These are phyloP conservation scores for Pseudotulostoma volvatum DNA, from an alignment of 495 filamentous ascomycete genomes.

Conservation along the genomic window DNA sequence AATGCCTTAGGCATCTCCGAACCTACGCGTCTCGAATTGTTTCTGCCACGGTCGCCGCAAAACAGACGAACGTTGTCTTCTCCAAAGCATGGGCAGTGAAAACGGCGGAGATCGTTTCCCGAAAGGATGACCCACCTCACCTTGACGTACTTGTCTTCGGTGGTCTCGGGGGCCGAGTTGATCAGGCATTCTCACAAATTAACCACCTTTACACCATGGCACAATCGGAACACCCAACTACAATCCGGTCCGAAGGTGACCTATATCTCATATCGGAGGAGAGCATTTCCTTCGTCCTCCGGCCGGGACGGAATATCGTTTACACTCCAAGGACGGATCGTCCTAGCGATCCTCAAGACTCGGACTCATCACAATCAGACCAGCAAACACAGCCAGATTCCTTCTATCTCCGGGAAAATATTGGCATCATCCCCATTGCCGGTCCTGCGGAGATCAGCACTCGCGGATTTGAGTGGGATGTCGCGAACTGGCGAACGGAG, in stretches of 20 bases:
- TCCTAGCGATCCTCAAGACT: constrained; percentile 1
- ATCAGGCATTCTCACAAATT: constrained; percentile 78
- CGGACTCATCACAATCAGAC: constrained; percentile 3
- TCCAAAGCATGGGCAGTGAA: not conserved
- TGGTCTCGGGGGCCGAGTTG: constrained; percentile 73
- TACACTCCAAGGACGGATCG: constrained; percentile 34
- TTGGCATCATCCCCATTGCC: constrained; percentile 73
- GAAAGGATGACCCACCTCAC: not conserved
- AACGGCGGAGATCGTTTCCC: not conserved
- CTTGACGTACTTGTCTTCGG: constrained; percentile 50
- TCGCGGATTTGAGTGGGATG: constrained; percentile 76
- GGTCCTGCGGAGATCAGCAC: constrained; percentile 59
- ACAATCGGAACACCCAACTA: not conserved
- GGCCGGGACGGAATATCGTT: constrained; percentile 49
- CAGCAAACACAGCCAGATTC: constrained; percentile 2
- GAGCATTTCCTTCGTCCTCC: constrained; percentile 66
- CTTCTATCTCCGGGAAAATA: constrained; percentile 30
- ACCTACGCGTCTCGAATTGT: constrained; percentile 8
- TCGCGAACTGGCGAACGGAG: constrained; percentile 58
- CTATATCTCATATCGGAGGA: constrained; percentile 63
- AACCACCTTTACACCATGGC: constrained; percentile 46
- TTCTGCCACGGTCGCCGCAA: not conserved
- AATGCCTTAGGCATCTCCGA: constrained; percentile 51
- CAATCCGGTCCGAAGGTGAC: constrained; percentile 9
- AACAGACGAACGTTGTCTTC: constrained; percentile 2